phyloP scores from a whole-genome alignment of 2,329 filamentous ascomycete species.

The Talaromyces rugulosus region DNA sequence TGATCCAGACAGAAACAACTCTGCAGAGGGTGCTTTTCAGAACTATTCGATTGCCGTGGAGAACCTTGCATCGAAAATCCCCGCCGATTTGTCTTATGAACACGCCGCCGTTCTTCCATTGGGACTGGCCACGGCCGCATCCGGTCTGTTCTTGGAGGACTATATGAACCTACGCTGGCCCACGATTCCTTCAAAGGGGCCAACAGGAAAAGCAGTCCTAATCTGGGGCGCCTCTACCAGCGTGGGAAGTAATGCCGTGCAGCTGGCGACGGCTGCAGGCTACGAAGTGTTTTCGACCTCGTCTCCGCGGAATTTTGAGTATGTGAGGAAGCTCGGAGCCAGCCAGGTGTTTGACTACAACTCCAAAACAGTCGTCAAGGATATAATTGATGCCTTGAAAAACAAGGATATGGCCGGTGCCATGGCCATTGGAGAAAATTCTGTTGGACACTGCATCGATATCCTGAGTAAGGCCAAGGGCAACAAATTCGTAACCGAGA shows the following conservation, averaged over 20 bases:
- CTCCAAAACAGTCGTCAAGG: background rate
- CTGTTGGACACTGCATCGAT: constrained; percentile 2
- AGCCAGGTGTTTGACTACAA: constrained; percentile 42
- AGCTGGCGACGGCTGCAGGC: constrained; percentile 36
- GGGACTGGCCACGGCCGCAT: constrained; percentile 21
- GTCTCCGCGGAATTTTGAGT: constrained; percentile 38
- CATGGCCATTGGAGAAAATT: constrained; percentile 1
- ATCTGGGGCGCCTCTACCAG: constrained; percentile 50
- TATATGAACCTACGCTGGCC: constrained; percentile 16
- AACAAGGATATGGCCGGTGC: constrained; percentile 4
- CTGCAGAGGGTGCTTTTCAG: constrained; percentile 23
- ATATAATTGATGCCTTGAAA: background rate
- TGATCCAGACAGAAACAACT: constrained; percentile 10
- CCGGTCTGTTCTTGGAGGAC: constrained; percentile 22
- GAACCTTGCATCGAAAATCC: constrained; percentile 17
- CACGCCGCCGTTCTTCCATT: constrained; percentile 24
- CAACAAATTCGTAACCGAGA: constrained; percentile 6
- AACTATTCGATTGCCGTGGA: constrained; percentile 18
- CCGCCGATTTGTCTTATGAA: constrained; percentile 20
- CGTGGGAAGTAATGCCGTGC: constrained; percentile 41
- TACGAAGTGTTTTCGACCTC: constrained; percentile 35
- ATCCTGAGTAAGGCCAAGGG: constrained; percentile 6
- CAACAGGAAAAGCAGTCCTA: constrained; percentile 33
- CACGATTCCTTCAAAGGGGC: constrained; percentile 1
- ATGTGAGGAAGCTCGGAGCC: constrained; percentile 41